Conservation (phyloP, 1,284 basidiomycete species). For the Moesziomyces sp. region DNA sequence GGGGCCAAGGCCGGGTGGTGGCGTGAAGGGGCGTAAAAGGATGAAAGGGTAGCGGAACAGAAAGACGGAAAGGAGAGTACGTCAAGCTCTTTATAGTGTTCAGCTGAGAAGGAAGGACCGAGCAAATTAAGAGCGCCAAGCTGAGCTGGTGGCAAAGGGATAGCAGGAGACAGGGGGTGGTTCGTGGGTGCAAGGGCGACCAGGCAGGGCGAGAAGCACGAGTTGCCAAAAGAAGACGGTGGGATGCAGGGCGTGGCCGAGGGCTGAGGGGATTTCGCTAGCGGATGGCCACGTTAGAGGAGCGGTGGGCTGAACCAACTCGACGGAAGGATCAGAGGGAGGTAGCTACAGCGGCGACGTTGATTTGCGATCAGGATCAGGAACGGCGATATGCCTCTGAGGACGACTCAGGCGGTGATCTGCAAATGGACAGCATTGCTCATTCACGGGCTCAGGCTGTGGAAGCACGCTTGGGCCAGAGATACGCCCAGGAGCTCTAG, state of each 20-base stretch:
- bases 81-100: too few species aligned
- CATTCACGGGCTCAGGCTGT: too few species aligned
- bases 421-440: not conserved
- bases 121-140: too few species aligned
- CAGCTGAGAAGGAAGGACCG: too few species aligned
- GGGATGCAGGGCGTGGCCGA: not conserved
- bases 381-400: slow-evolving; percentile 1
- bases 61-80: not conserved
- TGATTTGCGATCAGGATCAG: slow-evolving; percentile 9
- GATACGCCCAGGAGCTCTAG: slow-evolving; percentile 19
- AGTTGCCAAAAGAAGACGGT: too few species aligned
- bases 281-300: slow-evolving; percentile 20
- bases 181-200: too few species aligned
- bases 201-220: too few species aligned
- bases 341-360: not conserved
- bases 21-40: not conserved
- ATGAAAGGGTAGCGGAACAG: not conserved
- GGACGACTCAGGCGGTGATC: slow-evolving; percentile 2
- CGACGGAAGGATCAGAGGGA: slow-evolving; percentile 1
- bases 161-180: too few species aligned
- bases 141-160: too few species aligned
- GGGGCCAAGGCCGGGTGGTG: slow-evolving; percentile 1
- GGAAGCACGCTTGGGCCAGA: slow-evolving; percentile 9
- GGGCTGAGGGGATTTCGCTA: slow-evolving; percentile 45
- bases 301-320: not conserved